Percentiles rank a stretch among this genome's conserved stretches.
phyloP scores from a whole-genome alignment of 1,284 basidiomycete species.

The Ceratobasidium sp. region DNA sequence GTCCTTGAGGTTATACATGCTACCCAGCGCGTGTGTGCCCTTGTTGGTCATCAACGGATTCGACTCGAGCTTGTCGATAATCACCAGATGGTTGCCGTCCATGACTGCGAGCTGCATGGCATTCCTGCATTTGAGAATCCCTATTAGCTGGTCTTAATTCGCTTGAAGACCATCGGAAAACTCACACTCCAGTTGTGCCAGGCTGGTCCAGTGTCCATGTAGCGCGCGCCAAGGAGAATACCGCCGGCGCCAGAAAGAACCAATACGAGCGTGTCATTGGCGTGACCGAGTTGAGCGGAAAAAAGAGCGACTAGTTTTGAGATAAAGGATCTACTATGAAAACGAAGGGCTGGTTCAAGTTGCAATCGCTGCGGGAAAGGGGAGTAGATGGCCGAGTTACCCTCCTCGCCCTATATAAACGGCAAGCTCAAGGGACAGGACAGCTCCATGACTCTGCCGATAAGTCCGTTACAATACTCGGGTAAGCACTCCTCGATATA shows the following conservation, averaged over 20 bases:
- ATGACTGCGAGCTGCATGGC: constrained; percentile 82
- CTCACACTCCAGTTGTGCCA: constrained; percentile 25
- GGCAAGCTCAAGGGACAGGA: no score
- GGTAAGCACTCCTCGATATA: no score
- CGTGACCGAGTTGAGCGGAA: neutral
- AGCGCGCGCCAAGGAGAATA: neutral
- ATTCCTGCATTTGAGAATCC: constrained; percentile 45
- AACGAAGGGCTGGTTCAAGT: no score
- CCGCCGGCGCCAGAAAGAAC: neutral
- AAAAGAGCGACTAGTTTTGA: neutral
- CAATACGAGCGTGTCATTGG: neutral
- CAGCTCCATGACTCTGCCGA: no score
- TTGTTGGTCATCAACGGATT: constrained; percentile 66
- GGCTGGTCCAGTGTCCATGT: neutral
- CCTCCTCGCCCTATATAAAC: no score
- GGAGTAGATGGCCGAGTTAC: no score
- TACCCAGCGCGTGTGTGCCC: constrained; percentile 72
- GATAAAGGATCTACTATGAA: neutral
- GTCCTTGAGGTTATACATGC: constrained; percentile 71
- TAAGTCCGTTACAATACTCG: no score
- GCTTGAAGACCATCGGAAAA: neutral
- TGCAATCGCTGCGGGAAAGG: no score
- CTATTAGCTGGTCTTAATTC: neutral
- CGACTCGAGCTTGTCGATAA: constrained; percentile 86
- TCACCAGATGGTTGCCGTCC: constrained; percentile 71